A percentile compares a stretch with the other conserved stretches of the same genome.
Evolutionary conservation across 2,329 filamentous ascomycete genomes (phyloP).

Genomic region (Aspergillus japonicus): DNA sequence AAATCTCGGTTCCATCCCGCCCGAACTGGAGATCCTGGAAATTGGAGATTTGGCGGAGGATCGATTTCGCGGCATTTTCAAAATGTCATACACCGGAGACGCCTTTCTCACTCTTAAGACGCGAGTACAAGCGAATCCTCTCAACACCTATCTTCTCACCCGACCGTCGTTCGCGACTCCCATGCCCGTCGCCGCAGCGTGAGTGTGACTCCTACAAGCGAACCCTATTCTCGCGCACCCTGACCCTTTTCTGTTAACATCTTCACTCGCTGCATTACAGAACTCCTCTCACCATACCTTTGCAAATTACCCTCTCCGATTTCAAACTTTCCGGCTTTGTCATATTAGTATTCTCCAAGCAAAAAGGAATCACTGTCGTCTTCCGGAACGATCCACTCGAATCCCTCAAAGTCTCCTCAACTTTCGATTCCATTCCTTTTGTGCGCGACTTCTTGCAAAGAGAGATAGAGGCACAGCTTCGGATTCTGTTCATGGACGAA

Average conservation of each 20-base stretch:
- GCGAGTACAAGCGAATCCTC: slow-evolving; percentile 92
- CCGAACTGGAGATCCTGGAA: slow-evolving; percentile 93
- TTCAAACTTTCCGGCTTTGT: slow-evolving; percentile 96
- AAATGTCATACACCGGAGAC: slow-evolving; percentile 97
- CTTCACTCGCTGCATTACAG: slow-evolving; percentile 26
- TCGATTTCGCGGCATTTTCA: slow-evolving; percentile 96
- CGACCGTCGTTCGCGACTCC: slow-evolving; percentile 92
- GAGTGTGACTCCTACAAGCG: slow-evolving; percentile 24
- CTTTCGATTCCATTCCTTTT: slow-evolving; percentile 98
- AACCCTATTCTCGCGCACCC: background rate
- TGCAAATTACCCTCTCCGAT: slow-evolving; percentile 93
- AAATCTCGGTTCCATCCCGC: slow-evolving; percentile 91
- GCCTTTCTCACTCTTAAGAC: slow-evolving; percentile 94
- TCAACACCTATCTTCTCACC: slow-evolving; percentile 92
- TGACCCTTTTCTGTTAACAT: slow-evolving; percentile 4
- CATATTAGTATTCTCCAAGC: slow-evolving; percentile 94
- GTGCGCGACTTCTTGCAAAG: slow-evolving; percentile 95
- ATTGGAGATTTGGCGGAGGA: slow-evolving; percentile 97
- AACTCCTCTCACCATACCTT: slow-evolving; percentile 90
- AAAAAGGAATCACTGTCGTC: slow-evolving; percentile 93
- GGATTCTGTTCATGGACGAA: slow-evolving; percentile 96
- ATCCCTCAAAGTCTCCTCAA: slow-evolving; percentile 96
- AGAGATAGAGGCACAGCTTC: slow-evolving; percentile 90
- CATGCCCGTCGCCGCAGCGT: slow-evolving; percentile 80
- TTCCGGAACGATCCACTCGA: slow-evolving; percentile 98